phyloP scores from a whole-genome alignment of 208 protist species.

The Novymonas esmeraldas region DNA sequence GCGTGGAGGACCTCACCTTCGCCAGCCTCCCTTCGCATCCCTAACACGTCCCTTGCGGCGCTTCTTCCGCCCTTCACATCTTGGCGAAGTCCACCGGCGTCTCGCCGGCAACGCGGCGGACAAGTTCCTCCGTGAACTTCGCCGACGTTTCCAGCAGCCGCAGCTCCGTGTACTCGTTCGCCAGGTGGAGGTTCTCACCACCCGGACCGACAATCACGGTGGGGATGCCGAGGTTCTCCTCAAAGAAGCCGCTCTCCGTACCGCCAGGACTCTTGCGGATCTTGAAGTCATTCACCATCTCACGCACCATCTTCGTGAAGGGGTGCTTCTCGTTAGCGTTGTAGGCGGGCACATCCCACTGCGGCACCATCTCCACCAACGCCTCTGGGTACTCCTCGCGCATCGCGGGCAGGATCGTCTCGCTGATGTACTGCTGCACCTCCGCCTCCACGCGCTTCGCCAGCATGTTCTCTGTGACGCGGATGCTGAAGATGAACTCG shows the following conservation, averaged over 20 bases:
- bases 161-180: slow-evolving; percentile 54
- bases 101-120: slow-evolving; percentile 16
- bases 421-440: slow-evolving; percentile 42
- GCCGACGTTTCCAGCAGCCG: slow-evolving; percentile 27
- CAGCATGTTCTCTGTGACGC: slow-evolving; percentile 29
- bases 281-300: slow-evolving; percentile 7
- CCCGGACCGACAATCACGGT: slow-evolving; percentile 53
- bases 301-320: slow-evolving; percentile 40
- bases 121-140: slow-evolving; percentile 26
- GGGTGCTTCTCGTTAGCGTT: slow-evolving; percentile 38
- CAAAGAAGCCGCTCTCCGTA: slow-evolving; percentile 61
- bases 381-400: slow-evolving; percentile 41
- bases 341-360: slow-evolving; percentile 27
- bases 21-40: no score
- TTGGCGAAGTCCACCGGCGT: slow-evolving; percentile 10
- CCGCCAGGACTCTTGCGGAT: slow-evolving; percentile 30
- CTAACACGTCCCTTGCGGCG: no score
- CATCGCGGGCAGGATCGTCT: slow-evolving; percentile 36
- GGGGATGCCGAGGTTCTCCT: slow-evolving; percentile 38
- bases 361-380: slow-evolving; percentile 30
- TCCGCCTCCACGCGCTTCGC: slow-evolving; percentile 26
- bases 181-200: slow-evolving; percentile 41
- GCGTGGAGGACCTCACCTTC: no score
- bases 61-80: not conserved
- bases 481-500: slow-evolving; percentile 42